phyloP scores from a whole-genome alignment of 352 stramenopile genomes.

The Sclerospora graminicola region DNA sequence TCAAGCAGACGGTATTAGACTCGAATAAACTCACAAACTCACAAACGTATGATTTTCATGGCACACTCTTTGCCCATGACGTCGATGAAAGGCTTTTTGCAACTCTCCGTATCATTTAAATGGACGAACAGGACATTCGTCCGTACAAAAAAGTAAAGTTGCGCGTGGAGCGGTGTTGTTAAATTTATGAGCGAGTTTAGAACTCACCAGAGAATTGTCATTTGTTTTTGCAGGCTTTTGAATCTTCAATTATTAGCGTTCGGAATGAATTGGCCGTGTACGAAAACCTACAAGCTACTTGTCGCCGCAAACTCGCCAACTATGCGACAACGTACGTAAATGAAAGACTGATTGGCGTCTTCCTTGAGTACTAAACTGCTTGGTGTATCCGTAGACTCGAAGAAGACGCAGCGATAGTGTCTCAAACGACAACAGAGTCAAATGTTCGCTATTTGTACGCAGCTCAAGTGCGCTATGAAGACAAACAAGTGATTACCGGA shows the following conservation, averaged over 20 bases:
- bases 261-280: conserved; percentile 53
- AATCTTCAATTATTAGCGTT: conserved; percentile 26
- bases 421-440: conserved; percentile 9
- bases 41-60: conserved; percentile 67
- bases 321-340: conserved; percentile 41
- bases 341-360: too few species aligned
- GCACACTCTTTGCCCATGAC: conserved; percentile 38
- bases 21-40: conserved; percentile 38
- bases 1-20: conserved; percentile 59
- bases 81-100: conserved; percentile 51
- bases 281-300: conserved; percentile 32
- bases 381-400: conserved; percentile 18
- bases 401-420: conserved; percentile 28
- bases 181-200: not conserved
- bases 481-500: conserved; percentile 35
- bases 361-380: too few species aligned
- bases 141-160: conserved; percentile 32
- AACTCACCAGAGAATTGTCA: not conserved
- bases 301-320: conserved; percentile 29
- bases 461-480: conserved; percentile 34
- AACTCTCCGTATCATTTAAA: conserved; percentile 46
- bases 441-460: conserved; percentile 21
- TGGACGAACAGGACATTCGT: conserved; percentile 41
- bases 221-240: conserved; percentile 24
- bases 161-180: not conserved